A percentile compares a stretch with the other conserved stretches of the same genome.
Evolutionary conservation across 2,329 filamentous ascomycete species (phyloP).

Genomic region (Aureobasidium sp.): DNA sequence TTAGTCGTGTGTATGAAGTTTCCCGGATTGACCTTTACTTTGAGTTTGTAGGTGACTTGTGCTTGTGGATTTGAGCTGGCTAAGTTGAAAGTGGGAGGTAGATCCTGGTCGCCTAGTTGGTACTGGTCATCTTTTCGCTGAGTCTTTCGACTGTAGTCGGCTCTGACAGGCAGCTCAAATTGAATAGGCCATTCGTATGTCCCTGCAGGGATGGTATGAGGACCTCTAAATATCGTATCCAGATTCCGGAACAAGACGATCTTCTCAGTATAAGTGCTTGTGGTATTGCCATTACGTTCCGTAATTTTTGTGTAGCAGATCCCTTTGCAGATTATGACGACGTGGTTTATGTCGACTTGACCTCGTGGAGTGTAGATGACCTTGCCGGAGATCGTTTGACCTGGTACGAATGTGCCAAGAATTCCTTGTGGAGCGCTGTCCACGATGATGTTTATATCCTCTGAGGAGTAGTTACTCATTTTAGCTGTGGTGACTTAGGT

Average conservation of each 20-base stretch:
- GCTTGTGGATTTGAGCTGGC: background rate
- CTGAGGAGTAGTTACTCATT: background rate
- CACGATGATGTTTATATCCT: background rate
- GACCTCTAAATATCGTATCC: background rate
- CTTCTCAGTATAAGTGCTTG: background rate
- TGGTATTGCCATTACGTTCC: background rate
- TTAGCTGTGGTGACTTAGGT: background rate
- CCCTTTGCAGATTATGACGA: background rate
- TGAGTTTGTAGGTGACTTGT: background rate
- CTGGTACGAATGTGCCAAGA: background rate
- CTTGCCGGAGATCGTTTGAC: background rate
- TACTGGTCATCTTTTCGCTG: background rate
- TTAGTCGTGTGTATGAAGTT: background rate
- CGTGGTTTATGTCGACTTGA: background rate
- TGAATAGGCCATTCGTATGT: background rate
- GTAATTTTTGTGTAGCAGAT: background rate
- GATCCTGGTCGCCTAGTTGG: background rate
- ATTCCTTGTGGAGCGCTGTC: background rate
- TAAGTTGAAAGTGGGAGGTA: constrained; percentile 1
- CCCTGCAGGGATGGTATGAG: background rate
- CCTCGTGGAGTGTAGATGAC: background rate
- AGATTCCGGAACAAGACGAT: background rate
- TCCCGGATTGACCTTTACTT: constrained; percentile 5
- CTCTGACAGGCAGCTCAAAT: background rate
- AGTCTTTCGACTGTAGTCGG: background rate